Evolutionary conservation across 139 green algal species (phyloP).

Genomic region (Limnomonas spitsbergensis): DNA sequence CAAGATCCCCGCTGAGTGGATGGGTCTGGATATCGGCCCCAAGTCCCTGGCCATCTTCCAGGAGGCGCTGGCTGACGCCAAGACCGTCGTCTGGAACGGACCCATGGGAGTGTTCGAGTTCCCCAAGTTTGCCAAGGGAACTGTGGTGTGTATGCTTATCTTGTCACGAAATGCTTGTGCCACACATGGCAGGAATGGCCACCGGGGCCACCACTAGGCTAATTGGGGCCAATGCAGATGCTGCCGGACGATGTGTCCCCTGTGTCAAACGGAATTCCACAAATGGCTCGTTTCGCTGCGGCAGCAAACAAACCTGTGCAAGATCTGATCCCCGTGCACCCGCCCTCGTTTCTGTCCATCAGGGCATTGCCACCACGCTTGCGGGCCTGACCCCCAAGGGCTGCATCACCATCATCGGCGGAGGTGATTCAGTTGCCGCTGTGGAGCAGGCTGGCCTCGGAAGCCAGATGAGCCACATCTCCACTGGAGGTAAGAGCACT

Average conservation of each 20-base stretch:
- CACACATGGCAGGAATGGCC: too few relatives aligned
- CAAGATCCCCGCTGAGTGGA: conserved; percentile 95
- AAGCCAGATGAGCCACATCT: conserved; percentile 86
- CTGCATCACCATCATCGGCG: conserved; percentile 95
- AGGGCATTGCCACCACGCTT: conserved; percentile 89
- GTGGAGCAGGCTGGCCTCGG: conserved; percentile 96
- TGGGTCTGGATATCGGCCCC: conserved; percentile 96
- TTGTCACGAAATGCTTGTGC: too few relatives aligned
- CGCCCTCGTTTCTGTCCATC: too few relatives aligned
- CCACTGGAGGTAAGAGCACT: conserved; percentile 83
- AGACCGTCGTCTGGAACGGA: conserved; percentile 98
- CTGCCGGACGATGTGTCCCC: too few relatives aligned
- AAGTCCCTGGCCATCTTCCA: conserved; percentile 85
- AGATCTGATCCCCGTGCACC: too few relatives aligned
- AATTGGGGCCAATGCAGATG: too few relatives aligned
- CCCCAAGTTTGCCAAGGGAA: conserved; percentile 89
- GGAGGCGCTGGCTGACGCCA: conserved; percentile 75
- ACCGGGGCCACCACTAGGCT: too few relatives aligned
- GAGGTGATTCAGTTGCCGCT: conserved; percentile 95
- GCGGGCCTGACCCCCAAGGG: conserved; percentile 75
- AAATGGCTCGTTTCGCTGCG: too few relatives aligned
- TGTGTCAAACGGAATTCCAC: too few relatives aligned
- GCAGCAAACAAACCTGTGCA: too few relatives aligned
- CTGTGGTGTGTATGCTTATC: conserved; percentile 64
- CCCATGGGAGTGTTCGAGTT: conserved; percentile 98